A percentile compares a stretch with the other conserved stretches of the same genome.
These are phyloP conservation scores for Beta lomatogona DNA, from an alignment of 179 eudicot genomes.

Conservation along the genomic window DNA sequence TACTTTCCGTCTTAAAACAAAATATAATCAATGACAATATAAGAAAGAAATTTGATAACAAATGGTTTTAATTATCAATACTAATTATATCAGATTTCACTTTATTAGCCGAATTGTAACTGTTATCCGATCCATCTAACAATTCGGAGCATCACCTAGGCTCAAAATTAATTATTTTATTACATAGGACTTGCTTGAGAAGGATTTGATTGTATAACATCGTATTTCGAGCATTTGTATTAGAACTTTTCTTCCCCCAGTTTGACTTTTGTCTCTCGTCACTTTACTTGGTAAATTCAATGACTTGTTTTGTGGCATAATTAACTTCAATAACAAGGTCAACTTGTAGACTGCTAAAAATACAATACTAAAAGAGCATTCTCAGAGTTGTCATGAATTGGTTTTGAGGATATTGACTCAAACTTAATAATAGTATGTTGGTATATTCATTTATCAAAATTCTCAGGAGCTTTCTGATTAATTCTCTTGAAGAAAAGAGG, in stretches of 20 bases:
- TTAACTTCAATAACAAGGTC: constrained; percentile 4
- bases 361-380: background rate
- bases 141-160: too few relatives aligned
- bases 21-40: too few relatives aligned
- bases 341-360: background rate
- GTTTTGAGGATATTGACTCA: background rate
- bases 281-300: background rate
- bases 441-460: background rate
- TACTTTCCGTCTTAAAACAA: too few relatives aligned
- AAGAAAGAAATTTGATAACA: too few relatives aligned
- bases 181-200: too few relatives aligned
- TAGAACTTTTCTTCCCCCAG: background rate
- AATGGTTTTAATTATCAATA: too few relatives aligned
- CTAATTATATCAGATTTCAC: too few relatives aligned
- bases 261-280: background rate
- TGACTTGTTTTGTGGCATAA: background rate
- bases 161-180: too few relatives aligned
- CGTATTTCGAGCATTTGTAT: too few relatives aligned
- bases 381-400: constrained; percentile 1
- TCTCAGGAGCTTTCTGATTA: constrained; percentile 4
- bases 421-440: background rate
- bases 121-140: too few relatives aligned
- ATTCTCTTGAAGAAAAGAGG: background rate
- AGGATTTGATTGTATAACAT: too few relatives aligned
- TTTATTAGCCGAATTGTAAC: too few relatives aligned